These are phyloP conservation scores for Alternaria gansuensis DNA, from an alignment of 2,329 filamentous ascomycete genomes.

Conservation along the genomic window DNA sequence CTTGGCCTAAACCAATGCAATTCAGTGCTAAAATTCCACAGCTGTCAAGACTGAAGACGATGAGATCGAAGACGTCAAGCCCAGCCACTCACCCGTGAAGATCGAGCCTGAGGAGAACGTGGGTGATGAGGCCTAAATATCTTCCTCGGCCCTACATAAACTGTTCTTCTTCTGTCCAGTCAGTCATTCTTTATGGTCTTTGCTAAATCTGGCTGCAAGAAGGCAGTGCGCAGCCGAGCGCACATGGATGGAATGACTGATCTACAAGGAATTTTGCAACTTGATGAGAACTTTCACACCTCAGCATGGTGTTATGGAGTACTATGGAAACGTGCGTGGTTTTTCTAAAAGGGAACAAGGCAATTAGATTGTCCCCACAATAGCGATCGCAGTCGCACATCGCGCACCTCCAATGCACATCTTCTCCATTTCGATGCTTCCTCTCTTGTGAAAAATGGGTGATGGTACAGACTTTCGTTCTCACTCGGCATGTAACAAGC, in stretches of 20 bases:
- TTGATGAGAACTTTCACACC: background rate
- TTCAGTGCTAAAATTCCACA: slow-evolving; percentile 18
- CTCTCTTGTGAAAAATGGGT: background rate
- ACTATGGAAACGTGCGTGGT: background rate
- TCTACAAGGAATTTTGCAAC: background rate
- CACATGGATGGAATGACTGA: background rate
- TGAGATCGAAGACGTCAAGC: slow-evolving; percentile 14
- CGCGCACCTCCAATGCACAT: background rate
- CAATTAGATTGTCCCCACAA: background rate
- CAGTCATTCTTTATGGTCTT: background rate
- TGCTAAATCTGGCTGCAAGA: background rate
- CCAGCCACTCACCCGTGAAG: slow-evolving; percentile 6
- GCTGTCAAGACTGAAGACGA: slow-evolving; percentile 24
- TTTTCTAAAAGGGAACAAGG: background rate
- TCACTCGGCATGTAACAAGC: background rate
- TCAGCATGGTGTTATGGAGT: background rate
- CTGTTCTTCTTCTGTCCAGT: background rate
- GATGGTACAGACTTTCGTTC: too few relatives aligned
- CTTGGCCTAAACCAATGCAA: background rate
- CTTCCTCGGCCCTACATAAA: background rate
- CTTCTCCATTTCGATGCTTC: background rate
- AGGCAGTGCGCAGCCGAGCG: background rate
- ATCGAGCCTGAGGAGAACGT: slow-evolving; percentile 16
- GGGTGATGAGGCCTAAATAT: slow-evolving; percentile 27
- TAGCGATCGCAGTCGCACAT: background rate